phyloP scores from a whole-genome alignment of 306 rosid species.

The Hippophae rhamnoides region DNA sequence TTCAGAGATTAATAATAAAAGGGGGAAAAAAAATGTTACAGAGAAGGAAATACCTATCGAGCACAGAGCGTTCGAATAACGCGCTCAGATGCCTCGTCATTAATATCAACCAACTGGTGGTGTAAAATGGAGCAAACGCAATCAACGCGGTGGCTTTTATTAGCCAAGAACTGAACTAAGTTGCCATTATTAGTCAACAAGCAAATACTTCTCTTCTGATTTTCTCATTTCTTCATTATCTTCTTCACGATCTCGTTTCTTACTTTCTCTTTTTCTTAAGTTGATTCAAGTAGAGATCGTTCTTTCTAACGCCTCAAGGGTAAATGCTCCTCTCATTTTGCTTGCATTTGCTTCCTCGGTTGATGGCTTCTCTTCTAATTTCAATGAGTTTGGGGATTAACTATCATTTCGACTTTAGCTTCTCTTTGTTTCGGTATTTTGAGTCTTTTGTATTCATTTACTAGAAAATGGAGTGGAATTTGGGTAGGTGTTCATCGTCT shows the following conservation, averaged over 20 bases:
- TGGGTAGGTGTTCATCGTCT: slow-evolving; percentile 3
- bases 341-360: neutral
- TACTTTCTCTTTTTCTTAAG: neutral
- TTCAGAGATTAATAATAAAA: neutral
- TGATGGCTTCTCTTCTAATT: neutral
- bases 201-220: neutral
- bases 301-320: neutral
- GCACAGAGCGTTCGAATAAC: slow-evolving; percentile 30
- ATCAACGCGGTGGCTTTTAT: slow-evolving; percentile 6
- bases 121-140: neutral
- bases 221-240: neutral
- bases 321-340: neutral
- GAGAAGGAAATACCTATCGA: neutral
- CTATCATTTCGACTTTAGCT: neutral
- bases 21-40: neutral
- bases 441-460: slow-evolving; percentile 1
- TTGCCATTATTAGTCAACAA: neutral
- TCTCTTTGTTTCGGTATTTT: neutral
- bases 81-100: slow-evolving; percentile 20
- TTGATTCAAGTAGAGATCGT: neutral
- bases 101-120: neutral
- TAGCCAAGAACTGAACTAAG: neutral
- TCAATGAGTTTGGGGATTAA: neutral
- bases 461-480: neutral
- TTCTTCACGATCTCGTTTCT: neutral